A percentile compares a stretch with the other conserved stretches of the same genome.
These are phyloP conservation scores for Leccinum aurantiacum DNA, from an alignment of 768 basidiomycete genomes.

Conservation along the genomic window DNA sequence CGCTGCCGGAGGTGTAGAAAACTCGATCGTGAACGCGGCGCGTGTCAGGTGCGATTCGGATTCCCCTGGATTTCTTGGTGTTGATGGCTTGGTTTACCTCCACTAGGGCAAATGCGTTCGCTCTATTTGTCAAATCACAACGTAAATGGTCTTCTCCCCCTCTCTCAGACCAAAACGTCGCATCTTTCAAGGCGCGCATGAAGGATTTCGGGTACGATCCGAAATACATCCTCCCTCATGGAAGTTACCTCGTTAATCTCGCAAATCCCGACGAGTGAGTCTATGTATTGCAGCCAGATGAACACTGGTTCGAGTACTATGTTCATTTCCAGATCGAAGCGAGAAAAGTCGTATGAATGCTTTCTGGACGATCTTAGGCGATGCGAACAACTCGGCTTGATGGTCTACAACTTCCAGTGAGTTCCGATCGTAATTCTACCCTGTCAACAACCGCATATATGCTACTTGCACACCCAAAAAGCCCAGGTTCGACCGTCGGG, in stretches of 20 bases:
- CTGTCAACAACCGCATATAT: background rate
- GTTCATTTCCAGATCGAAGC: conserved; percentile 47
- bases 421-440: conserved; percentile 27
- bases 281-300: background rate
- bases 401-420: conserved; percentile 84
- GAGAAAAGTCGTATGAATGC: conserved; percentile 71
- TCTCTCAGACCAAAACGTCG: conserved; percentile 51
- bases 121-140: conserved; percentile 83
- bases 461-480: conserved; percentile 24
- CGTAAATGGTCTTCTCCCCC: conserved; percentile 74
- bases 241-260: conserved; percentile 82
- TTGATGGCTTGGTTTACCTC: background rate
- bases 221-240: conserved; percentile 74
- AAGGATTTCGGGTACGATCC: conserved; percentile 58
- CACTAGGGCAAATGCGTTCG: conserved; percentile 77
- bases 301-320: background rate
- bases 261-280: conserved; percentile 76
- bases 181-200: conserved; percentile 61
- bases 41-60: conserved; percentile 53
- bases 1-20: conserved; percentile 76
- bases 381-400: conserved; percentile 73
- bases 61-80: background rate
- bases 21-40: conserved; percentile 67
- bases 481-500: conserved; percentile 85
- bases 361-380: conserved; percentile 81